Evolutionary conservation across 1,139 yeast species (phyloP), one percentile per base, ranked within the genome.

Genomic region (Saccharomyces hybrid): DNA sequence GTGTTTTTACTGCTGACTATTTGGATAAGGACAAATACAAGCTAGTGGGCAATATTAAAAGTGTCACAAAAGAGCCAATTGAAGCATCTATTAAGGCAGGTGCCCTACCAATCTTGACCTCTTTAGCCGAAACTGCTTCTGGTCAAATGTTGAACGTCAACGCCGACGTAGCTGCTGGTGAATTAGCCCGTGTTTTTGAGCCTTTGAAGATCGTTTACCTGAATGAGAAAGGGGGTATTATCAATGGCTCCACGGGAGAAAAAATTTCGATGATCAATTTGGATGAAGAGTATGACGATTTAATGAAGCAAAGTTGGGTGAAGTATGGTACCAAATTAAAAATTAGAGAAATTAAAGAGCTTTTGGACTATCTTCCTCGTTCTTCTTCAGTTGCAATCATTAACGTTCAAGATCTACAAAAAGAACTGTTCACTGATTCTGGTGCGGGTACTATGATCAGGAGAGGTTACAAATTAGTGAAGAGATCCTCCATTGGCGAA

Each of bases 121-220:
- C 98, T 0, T 75, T 93, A 65, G 99, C 99, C 11, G 99, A 93
- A 74, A 93, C 98, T 29, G 80, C 95, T 19, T 88, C 95, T 4
- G 99, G 99, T 29, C 99, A 93, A 75, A 86, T 93, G 71, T 80
- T 93, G 70, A 93, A 93, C 67, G 99, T 93, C 58, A 93, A 93
- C 70, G 99, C 99, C 6, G 99, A 93, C 69, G 97, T 93, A 53
- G 99, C 99, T 48, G 99, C 99, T 50, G 96, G 97, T 63, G 98
- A 93, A 73, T 80, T 93, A 62, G 98, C 99, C 25, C 82, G 98
- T 70, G 97, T 88, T 56, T 88, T 93, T 64, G 97, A 93, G 73
- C 99, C 99, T 14, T 81, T 93, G 70, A 93, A 93, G 73, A 91
- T 93, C 62, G 99, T 95, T 50, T 93, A 93, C 70, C 77, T 93